A percentile compares a stretch with the other conserved stretches of the same genome.
These are phyloP conservation scores for Stagonosporopsis chrysanthemi DNA, from an alignment of 2,329 filamentous ascomycete species.

Conservation along the genomic window DNA sequence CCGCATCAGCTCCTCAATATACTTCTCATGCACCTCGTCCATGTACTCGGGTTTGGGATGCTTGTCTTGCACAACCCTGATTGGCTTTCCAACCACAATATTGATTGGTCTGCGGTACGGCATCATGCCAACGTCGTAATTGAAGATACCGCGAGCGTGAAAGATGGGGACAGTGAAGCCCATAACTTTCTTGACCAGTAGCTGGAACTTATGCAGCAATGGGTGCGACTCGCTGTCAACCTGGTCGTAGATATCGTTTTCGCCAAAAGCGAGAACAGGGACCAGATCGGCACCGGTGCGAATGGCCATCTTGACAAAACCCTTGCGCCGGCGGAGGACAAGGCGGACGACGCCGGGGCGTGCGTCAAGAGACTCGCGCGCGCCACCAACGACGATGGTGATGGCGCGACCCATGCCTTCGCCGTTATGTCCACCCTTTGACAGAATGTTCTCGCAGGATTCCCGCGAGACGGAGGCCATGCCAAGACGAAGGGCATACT, in stretches of 20 bases:
- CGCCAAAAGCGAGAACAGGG: slow-evolving; percentile 89
- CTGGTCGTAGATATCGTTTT: slow-evolving; percentile 96
- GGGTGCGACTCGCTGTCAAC: slow-evolving; percentile 79
- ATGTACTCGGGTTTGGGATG: slow-evolving; percentile 78
- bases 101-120: slow-evolving; percentile 89
- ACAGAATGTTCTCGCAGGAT: slow-evolving; percentile 87
- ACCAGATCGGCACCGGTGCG: slow-evolving; percentile 93
- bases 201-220: slow-evolving; percentile 79
- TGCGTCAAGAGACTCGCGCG: slow-evolving; percentile 89
- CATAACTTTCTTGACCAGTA: slow-evolving; percentile 82
- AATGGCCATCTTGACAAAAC: slow-evolving; percentile 92
- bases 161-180: slow-evolving; percentile 93
- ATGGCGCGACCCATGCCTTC: slow-evolving; percentile 95
- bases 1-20: slow-evolving; percentile 75
- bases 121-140: slow-evolving; percentile 97
- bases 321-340: slow-evolving; percentile 83
- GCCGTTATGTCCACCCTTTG: slow-evolving; percentile 75
- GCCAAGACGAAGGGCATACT: slow-evolving; percentile 91
- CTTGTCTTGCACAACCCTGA: slow-evolving; percentile 69
- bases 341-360: slow-evolving; percentile 78
- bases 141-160: slow-evolving; percentile 91
- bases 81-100: slow-evolving; percentile 85
- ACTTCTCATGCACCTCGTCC: slow-evolving; percentile 78
- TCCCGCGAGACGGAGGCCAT: slow-evolving; percentile 89
- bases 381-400: slow-evolving; percentile 93